A percentile compares a stretch with the other conserved stretches of the same genome.
Conservation (phyloP, 2,329 filamentous ascomycete genomes). For the Plenodomus lindquistii region DNA sequence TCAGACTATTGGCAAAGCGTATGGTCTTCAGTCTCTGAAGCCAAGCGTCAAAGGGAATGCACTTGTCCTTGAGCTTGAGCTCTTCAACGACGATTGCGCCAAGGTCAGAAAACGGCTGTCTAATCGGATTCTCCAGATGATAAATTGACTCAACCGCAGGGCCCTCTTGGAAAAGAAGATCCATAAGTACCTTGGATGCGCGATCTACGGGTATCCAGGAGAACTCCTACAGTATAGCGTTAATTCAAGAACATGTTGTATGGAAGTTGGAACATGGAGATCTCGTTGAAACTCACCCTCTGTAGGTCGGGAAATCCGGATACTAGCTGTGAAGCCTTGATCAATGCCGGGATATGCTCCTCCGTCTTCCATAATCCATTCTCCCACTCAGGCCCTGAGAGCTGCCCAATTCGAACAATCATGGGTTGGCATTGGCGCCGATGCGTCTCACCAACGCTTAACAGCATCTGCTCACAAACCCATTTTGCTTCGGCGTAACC, state of each 20-base stretch:
- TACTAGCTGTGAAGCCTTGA: not conserved
- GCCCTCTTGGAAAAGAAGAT: not conserved
- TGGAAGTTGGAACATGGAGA: not conserved
- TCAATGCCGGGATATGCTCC: not conserved
- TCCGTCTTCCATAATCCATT: not conserved
- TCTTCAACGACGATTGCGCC: not conserved
- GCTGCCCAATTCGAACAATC: not conserved
- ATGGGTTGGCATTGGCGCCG: not conserved
- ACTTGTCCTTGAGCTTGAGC: not conserved
- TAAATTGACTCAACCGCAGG: not conserved
- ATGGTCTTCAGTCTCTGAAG: not conserved
- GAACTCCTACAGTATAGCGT: not conserved
- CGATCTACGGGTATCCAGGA: not conserved
- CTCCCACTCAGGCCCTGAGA: not conserved
- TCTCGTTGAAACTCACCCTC: not conserved
- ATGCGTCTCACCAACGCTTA: not conserved
- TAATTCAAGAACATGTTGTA: too few species aligned
- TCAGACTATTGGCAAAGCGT: not conserved
- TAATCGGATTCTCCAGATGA: not conserved
- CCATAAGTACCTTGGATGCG: not conserved
- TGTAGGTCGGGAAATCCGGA: not conserved
- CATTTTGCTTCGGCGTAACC: slow-evolving; percentile 59
- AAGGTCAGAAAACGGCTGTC: not conserved
- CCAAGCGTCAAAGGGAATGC: not conserved
- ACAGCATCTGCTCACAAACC: slow-evolving; percentile 51